A percentile compares a stretch with the other conserved stretches of the same genome.
These are phyloP conservation scores for Pseudopyricularia cyperi DNA, from an alignment of 2,329 filamentous ascomycete species.

Conservation along the genomic window DNA sequence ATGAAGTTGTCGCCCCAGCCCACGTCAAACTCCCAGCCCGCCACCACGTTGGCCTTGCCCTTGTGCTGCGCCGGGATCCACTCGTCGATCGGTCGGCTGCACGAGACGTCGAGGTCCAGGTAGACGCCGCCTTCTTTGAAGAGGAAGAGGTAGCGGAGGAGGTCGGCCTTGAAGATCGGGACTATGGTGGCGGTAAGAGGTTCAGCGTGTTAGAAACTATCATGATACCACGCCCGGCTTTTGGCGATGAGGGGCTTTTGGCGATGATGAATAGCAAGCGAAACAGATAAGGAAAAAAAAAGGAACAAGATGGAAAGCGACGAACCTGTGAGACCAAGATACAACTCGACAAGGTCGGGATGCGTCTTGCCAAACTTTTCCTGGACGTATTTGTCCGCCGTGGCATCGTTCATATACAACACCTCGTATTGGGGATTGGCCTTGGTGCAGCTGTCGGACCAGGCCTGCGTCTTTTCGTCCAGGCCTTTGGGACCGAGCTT, in stretches of 20 bases:
- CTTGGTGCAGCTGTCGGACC: slow-evolving; percentile 17
- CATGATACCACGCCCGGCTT: neutral
- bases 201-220: neutral
- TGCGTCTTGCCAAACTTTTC: slow-evolving; percentile 30
- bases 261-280: no score
- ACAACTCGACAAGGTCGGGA: slow-evolving; percentile 12
- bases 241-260: no score
- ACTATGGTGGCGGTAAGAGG: neutral
- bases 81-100: slow-evolving; percentile 22
- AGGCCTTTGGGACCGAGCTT: slow-evolving; percentile 23
- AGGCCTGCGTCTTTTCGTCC: slow-evolving; percentile 13
- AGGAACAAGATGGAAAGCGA: slow-evolving; percentile 7
- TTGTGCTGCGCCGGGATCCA: slow-evolving; percentile 10
- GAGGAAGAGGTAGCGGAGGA: slow-evolving; percentile 12
- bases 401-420: slow-evolving; percentile 14
- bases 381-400: slow-evolving; percentile 39
- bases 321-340: slow-evolving; percentile 8
- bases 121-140: slow-evolving; percentile 26
- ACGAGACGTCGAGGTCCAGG: slow-evolving; percentile 47
- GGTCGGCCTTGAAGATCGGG: slow-evolving; percentile 26
- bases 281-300: neutral
- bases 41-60: slow-evolving; percentile 9
- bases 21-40: slow-evolving; percentile 17
- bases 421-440: slow-evolving; percentile 13
- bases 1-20: slow-evolving; percentile 11